A percentile compares a stretch with the other conserved stretches of the same genome.
These are phyloP conservation scores for Fusarium burgessii DNA, from an alignment of 2,329 filamentous ascomycete genomes.

Conservation along the genomic window DNA sequence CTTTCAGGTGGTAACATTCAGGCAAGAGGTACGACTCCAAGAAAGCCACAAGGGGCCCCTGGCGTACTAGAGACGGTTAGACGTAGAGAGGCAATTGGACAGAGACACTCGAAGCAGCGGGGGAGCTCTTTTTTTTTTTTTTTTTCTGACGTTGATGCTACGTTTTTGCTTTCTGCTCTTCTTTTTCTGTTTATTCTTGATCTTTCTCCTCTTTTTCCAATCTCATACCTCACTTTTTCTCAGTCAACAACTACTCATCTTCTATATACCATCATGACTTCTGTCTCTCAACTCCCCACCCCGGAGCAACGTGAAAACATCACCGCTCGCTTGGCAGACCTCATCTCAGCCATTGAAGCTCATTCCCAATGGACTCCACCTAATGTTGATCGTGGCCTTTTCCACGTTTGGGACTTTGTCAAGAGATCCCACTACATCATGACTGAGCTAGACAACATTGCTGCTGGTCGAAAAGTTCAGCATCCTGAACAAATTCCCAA, in stretches of 20 bases:
- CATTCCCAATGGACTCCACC: constrained; percentile 47
- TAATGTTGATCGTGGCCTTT: constrained; percentile 50
- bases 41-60: constrained; percentile 24
- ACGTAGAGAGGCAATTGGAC: constrained; percentile 35
- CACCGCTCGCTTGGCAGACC: constrained; percentile 42
- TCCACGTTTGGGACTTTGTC: constrained; percentile 57
- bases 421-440: constrained; percentile 57
- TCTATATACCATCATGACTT: constrained; percentile 26
- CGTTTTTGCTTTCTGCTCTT: constrained; percentile 12
- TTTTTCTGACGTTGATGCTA: constrained; percentile 28
- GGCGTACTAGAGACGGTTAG: constrained; percentile 10
- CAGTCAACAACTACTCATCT: background rate
- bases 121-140: constrained; percentile 28
- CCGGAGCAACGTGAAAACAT: constrained; percentile 44
- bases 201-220: background rate
- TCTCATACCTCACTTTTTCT: background rate
- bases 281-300: constrained; percentile 37
- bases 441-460: constrained; percentile 56
- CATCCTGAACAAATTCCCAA: constrained; percentile 53
- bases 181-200: background rate
- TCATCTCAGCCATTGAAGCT: constrained; percentile 48
- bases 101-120: constrained; percentile 25
- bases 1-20: background rate
- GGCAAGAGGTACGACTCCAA: constrained; percentile 11
- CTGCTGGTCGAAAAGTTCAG: constrained; percentile 48